Conservation (phyloP, 2,329 filamentous ascomycete species). For the Sclerotinia spermophila region DNA sequence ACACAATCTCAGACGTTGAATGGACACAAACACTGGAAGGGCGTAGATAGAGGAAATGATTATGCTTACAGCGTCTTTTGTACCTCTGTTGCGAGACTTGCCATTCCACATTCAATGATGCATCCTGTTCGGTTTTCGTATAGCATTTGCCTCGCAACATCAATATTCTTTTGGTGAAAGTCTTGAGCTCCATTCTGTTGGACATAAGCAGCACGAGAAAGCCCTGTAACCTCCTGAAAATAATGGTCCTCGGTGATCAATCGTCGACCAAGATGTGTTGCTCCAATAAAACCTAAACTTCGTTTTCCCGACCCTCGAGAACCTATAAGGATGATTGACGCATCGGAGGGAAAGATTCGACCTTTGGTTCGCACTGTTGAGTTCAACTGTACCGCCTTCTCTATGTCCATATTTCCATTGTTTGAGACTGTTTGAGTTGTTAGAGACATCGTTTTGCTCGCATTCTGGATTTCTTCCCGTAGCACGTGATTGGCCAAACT, state of each 20-base stretch:
- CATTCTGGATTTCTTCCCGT: neutral
- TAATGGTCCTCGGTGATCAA: constrained; percentile 66
- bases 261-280: constrained; percentile 63
- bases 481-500: constrained; percentile 14
- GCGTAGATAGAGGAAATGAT: neutral
- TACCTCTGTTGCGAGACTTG: constrained; percentile 43
- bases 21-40: neutral
- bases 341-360: constrained; percentile 43
- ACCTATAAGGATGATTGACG: constrained; percentile 69
- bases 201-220: constrained; percentile 60
- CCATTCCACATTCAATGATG: constrained; percentile 68
- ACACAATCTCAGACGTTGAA: neutral
- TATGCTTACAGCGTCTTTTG: constrained; percentile 47
- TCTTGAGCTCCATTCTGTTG: constrained; percentile 57
- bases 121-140: constrained; percentile 55
- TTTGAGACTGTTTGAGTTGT: constrained; percentile 29
- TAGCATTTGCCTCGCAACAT: constrained; percentile 58
- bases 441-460: constrained; percentile 28
- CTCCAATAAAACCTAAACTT: constrained; percentile 71
- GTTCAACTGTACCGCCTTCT: constrained; percentile 26
- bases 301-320: constrained; percentile 73
- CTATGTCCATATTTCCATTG: constrained; percentile 18
- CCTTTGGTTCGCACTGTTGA: constrained; percentile 25
- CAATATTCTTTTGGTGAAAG: constrained; percentile 61
- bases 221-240: constrained; percentile 62